phyloP scores from a whole-genome alignment of 1,139 yeast genomes.

The Meyerozyma sp. region DNA sequence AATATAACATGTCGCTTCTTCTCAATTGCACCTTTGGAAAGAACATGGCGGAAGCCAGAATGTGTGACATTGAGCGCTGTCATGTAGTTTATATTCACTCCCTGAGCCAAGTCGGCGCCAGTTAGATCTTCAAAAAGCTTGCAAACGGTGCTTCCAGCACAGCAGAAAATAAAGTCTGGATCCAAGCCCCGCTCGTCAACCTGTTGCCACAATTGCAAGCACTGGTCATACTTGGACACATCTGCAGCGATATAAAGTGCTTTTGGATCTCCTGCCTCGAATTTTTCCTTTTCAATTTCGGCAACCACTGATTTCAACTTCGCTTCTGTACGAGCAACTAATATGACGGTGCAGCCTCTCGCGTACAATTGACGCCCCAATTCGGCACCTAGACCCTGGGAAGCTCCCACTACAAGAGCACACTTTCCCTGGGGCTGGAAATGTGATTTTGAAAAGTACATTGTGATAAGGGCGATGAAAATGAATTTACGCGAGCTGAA shows the following conservation, averaged over 20 bases:
- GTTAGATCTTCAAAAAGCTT: slow-evolving; percentile 70
- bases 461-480: slow-evolving; percentile 3
- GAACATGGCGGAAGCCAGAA: slow-evolving; percentile 42
- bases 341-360: slow-evolving; percentile 57
- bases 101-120: slow-evolving; percentile 50
- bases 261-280: slow-evolving; percentile 9
- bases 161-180: slow-evolving; percentile 75
- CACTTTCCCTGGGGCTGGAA: slow-evolving; percentile 42
- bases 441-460: slow-evolving; percentile 24
- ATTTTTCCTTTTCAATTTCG: slow-evolving; percentile 25
- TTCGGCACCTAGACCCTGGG: slow-evolving; percentile 90
- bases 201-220: slow-evolving; percentile 33
- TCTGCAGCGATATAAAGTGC: slow-evolving; percentile 55
- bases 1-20: slow-evolving; percentile 58
- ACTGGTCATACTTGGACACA: slow-evolving; percentile 50
- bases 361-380: slow-evolving; percentile 58
- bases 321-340: slow-evolving; percentile 69
- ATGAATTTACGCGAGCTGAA: not conserved
- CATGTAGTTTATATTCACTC: slow-evolving; percentile 64
- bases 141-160: slow-evolving; percentile 86
- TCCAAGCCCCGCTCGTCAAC: slow-evolving; percentile 19
- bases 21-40: slow-evolving; percentile 3
- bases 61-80: slow-evolving; percentile 73
- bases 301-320: slow-evolving; percentile 48
- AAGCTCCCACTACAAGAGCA: slow-evolving; percentile 87